Evolutionary conservation across 228 moss, liverwort and hornwort genomes (phyloP).

Genomic region (Sphagnum magellanicum): DNA sequence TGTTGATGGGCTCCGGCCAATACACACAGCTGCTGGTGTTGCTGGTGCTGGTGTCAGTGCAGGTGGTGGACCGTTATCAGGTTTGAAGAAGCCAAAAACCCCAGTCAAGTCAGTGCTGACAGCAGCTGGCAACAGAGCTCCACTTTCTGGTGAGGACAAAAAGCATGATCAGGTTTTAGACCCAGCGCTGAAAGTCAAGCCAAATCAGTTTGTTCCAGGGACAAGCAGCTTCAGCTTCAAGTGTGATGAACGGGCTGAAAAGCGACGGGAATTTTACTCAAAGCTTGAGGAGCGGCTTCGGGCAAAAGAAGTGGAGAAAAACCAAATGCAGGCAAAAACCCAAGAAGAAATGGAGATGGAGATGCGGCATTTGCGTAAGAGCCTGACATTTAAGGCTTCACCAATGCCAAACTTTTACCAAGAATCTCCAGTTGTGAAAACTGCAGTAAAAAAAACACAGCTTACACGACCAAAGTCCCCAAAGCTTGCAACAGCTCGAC

Average conservation of each 20-base stretch:
- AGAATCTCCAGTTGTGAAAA: constrained; percentile 76
- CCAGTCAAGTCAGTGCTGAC: neutral
- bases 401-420: constrained; percentile 92
- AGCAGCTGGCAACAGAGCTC: neutral
- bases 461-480: constrained; percentile 73
- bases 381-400: constrained; percentile 86
- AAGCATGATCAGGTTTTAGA: constrained; percentile 5
- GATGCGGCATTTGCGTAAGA: constrained; percentile 89
- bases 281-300: constrained; percentile 82
- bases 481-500: constrained; percentile 68
- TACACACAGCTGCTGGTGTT: neutral
- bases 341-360: constrained; percentile 85
- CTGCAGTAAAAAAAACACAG: constrained; percentile 93
- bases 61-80: neutral
- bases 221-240: constrained; percentile 64
- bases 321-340: constrained; percentile 75
- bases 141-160: constrained; percentile 14
- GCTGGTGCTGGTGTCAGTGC: neutral
- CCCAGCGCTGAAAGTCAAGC: constrained; percentile 30
- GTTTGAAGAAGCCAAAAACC: too few species aligned
- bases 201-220: constrained; percentile 13
- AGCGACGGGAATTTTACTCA: constrained; percentile 76
- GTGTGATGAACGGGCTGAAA: constrained; percentile 83
- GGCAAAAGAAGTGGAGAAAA: constrained; percentile 88
- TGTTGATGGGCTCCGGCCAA: constrained; percentile 8